Conservation (phyloP, 2,329 filamentous ascomycete genomes). For the Colletotrichum aenigma region DNA sequence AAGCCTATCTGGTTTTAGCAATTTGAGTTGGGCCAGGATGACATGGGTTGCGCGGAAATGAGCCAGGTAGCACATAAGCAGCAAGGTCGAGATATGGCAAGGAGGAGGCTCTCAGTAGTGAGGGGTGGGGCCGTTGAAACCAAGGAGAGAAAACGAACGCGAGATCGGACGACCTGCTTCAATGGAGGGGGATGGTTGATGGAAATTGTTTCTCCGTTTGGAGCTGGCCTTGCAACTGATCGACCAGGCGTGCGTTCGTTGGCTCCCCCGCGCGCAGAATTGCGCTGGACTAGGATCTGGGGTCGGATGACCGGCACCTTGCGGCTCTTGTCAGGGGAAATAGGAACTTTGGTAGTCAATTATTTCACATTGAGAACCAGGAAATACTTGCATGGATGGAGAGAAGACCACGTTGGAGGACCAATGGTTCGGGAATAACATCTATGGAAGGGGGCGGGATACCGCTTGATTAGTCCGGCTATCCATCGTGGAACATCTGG, state of each 20-base stretch:
- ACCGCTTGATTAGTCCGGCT: not conserved
- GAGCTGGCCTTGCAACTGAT: not conserved
- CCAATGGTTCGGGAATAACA: not conserved
- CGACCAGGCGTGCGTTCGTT: not conserved
- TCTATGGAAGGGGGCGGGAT: not conserved
- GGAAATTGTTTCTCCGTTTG: not conserved
- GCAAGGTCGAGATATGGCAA: not conserved
- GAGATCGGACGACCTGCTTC: not conserved
- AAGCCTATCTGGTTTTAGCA: not conserved
- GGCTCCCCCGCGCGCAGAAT: not conserved
- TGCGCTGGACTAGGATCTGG: not conserved
- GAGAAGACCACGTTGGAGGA: not conserved
- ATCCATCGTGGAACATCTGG: not conserved
- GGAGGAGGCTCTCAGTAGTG: not conserved
- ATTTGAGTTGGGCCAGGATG: not conserved
- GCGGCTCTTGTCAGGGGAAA: not conserved
- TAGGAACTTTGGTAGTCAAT: not conserved
- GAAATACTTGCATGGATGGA: not conserved
- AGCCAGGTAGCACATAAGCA: not conserved
- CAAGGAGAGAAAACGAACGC: not conserved
- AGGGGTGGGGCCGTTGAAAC: not conserved
- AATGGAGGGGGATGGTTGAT: not conserved
- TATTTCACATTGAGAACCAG: not conserved
- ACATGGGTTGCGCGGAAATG: conserved; percentile 2
- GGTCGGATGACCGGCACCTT: not conserved